Base-by-base conservation (phyloP, 1,284 basidiomycete species). In the Leccinum angustisporum region DNA sequence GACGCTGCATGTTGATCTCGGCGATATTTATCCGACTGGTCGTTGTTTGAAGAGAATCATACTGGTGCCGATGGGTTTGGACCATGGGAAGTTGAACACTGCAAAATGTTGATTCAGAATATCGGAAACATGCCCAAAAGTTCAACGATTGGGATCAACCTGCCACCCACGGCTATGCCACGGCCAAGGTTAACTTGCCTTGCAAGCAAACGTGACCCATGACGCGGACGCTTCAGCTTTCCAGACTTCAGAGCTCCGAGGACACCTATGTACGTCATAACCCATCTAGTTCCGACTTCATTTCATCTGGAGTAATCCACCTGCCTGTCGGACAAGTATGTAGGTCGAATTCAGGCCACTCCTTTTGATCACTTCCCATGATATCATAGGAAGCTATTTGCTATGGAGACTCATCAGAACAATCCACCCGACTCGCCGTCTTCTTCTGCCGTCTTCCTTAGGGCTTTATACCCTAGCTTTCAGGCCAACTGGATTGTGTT, bases 361-460 rank as follows among this genome's bases (percentile, higher is more conserved):
- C 54, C 52, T 50, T 68, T 33, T 43, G 30, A 40, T 25, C 25
- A 43, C 62, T 53, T 54, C 66, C 58, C 38, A 63, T 54, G 51
- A 55, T 46, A 46, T 53, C 46, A 55, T 48, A 40, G 57, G 25
- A 53, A 59, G 38, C 54, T 16, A 13, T 48, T 38, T 46, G 50
- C 21, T 31, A 54, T 54, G 60, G 59, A 61, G 36, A 54, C 54
- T 60, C 57, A 51, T 57, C 30, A 16, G 31, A 50, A 30, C 52
- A n/a, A 38, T 7, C 13, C 33, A 27, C 27, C 18, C 25, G 7
- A n/a, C 14, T 5, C 16, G 3, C 27, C 18, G 10, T 54, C 34
- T 25, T n/a, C 53, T 18, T 51, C 7, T 18, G 3, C 27, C 18
- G 10, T 54, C 34, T 25, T n/a, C 53, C 18, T 51, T 46, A 38